Base-by-base conservation (phyloP, 805 yeast species). In the Candida insectalens region DNA sequence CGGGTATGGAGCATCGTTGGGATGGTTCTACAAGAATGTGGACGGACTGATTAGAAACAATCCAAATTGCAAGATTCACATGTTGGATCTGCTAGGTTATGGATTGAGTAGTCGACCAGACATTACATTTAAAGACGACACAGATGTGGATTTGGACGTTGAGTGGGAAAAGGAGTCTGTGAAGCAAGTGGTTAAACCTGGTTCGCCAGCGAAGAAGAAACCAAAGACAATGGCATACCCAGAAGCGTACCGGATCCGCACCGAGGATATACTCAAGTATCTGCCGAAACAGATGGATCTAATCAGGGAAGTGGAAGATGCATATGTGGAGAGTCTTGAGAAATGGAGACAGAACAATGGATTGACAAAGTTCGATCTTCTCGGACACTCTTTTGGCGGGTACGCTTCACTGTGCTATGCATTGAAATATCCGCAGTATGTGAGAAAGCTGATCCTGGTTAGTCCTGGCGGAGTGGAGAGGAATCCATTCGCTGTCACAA, bases 311-410 rank as follows among this genome's bases (percentile, higher is more conserved):
- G 69, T 75, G 23, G 83, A 80, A 42, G 48, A 61, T 12, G 69
- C 74, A 43, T 81, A 78, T 41, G 50, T 70, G 6, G 69, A 67
- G 7, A 69, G 77, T 2, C 51, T 83, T 5, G 89, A 83, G 33
- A 50, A 55, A 5, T 83, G 94, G 92, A 60, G 92, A 44, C 38
- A 36, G 6, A 55, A 46, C 6, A 58, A 68, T 15, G 62, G 63
- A 0, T 51, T 83, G 8, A 66, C 62, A 2, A 65, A 70, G 40
- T 67, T 83, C 26, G 79, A 71, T 45, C 49, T 83, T 10, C 57
- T 83, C 15, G 89, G 85, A 1, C 94, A 83, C 53, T 82, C 94
- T 0, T 74, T 73, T 42, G 94, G 94, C 21, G 92, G 85, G 0
- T 77, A 80, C 45, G 59, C 84, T 58, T 70, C 83, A 0, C 70